phyloP scores from a whole-genome alignment of 371 early-diverging fungal species.

The Mucor piriformis region DNA sequence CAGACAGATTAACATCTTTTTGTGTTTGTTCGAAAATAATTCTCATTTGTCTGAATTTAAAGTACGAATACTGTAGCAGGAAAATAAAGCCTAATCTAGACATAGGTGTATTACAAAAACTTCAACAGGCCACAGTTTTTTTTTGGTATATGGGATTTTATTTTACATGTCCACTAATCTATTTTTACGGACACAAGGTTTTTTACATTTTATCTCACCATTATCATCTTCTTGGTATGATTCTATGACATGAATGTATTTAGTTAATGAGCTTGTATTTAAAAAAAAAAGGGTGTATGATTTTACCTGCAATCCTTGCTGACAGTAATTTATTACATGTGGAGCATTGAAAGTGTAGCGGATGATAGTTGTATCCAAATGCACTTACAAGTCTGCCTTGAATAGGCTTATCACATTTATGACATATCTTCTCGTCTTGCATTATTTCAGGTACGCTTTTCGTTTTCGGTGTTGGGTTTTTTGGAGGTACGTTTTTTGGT shows the following conservation, averaged over 20 bases:
- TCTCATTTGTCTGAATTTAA: too few relatives aligned
- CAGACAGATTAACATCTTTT: too few relatives aligned
- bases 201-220: slow-evolving; percentile 23
- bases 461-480: background rate
- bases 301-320: slow-evolving; percentile 20
- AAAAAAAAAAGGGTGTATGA: background rate
- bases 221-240: slow-evolving; percentile 15
- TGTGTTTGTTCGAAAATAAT: too few relatives aligned
- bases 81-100: background rate
- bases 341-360: slow-evolving; percentile 56
- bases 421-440: slow-evolving; percentile 33
- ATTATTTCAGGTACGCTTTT: background rate
- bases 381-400: slow-evolving; percentile 54
- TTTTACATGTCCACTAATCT: background rate
- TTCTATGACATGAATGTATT: slow-evolving; percentile 16
- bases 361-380: slow-evolving; percentile 55
- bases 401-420: slow-evolving; percentile 40
- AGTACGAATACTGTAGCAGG: too few relatives aligned
- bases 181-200: slow-evolving; percentile 20
- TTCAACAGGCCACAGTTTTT: background rate
- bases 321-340: slow-evolving; percentile 49
- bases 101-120: too few relatives aligned
- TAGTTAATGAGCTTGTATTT: background rate
- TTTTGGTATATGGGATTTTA: background rate
- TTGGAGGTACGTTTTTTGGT: background rate